Percentiles rank a stretch among this genome's conserved stretches.
Conservation (phyloP, 495 filamentous ascomycete species). For the Clohesyomyces aquaticus region DNA sequence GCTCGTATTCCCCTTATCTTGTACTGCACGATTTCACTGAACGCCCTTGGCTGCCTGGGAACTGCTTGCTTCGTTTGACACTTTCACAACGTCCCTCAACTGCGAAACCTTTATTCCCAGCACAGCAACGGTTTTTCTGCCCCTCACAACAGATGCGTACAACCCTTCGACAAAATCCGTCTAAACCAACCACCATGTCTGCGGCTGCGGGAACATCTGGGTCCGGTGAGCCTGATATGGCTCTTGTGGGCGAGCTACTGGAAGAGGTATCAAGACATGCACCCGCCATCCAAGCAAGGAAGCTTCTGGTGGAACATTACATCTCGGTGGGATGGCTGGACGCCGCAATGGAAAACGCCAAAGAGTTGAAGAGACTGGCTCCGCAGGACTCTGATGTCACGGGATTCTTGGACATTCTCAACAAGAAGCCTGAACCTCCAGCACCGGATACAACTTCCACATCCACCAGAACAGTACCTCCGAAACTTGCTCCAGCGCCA, state of each 20-base stretch:
- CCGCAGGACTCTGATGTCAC: constrained; percentile 32
- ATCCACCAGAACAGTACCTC: background rate
- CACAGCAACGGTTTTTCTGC: background rate
- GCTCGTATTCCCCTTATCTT: background rate
- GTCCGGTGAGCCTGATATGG: constrained; percentile 40
- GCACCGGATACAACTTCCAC: background rate
- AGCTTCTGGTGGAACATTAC: constrained; percentile 37
- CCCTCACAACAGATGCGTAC: constrained; percentile 7
- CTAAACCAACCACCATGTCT: constrained; percentile 12
- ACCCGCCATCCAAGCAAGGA: constrained; percentile 31
- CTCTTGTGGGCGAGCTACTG: constrained; percentile 31
- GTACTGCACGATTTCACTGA: background rate
- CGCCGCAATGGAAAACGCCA: constrained; percentile 33
- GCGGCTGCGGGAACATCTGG: constrained; percentile 17
- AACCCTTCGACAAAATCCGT: constrained; percentile 5
- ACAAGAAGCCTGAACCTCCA: constrained; percentile 30
- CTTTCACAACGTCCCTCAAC: background rate
- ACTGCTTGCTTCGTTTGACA: background rate
- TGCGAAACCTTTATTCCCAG: too few species aligned
- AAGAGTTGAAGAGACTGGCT: constrained; percentile 24
- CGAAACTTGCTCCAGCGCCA: background rate
- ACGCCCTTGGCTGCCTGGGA: background rate
- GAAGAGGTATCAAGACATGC: constrained; percentile 38
- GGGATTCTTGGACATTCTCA: constrained; percentile 15
- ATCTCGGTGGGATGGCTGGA: constrained; percentile 38